Base-by-base conservation (phyloP, 805 yeast genomes). In the Groenewaldozyma tartarivorans region DNA sequence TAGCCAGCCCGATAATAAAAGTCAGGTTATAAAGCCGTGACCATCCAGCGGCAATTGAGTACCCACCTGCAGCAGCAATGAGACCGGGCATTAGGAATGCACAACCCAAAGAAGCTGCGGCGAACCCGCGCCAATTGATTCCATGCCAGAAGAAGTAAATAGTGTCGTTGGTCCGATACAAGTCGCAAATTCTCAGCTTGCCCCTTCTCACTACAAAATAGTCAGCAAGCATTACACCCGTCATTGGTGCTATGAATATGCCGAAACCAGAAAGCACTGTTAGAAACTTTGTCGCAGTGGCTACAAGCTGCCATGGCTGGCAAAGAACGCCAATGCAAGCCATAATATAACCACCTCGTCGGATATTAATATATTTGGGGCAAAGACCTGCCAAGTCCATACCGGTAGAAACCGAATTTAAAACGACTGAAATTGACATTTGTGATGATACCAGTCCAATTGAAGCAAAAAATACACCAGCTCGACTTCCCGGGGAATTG, bases 331-430 rank as follows among this genome's bases (percentile, higher is more conserved):
- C 39, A 15, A 63, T 46, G n/a, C 54, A 46, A 2, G 64, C 62
- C 49, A 63, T 58, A 22, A 64, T 47, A 48, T 56, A 56, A 6
- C 56, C 53, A 26, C 67, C 68, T 42, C 68, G 52, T 45, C 66
- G 52, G 34, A 63, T 60, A 55, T 61, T 69, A 45, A 71, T 50
- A 55, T 57, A 69, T 30, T 66, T 60, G 2, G 76, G 76, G 35
- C 66, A 53, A 49, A 71, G 51, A 1, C 72, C 71, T 7, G 72
- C 62, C 38, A 69, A 56, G 41, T 71, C 77, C 2, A 70, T 70
- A 18, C 74, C 75, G 33, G 70, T 67, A 2, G 73, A 63, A 29
- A 71, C 58, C 5, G 72, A 66, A 52, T 71, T 71, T 24, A 73
- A 74, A 19, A 41, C 42, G 18, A 45, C 36, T 36, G 46, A 45